Evolutionary conservation across 306 rosid species (phyloP), one percentile per base, ranked within the genome.

Genomic region (Cajanus cajan): DNA sequence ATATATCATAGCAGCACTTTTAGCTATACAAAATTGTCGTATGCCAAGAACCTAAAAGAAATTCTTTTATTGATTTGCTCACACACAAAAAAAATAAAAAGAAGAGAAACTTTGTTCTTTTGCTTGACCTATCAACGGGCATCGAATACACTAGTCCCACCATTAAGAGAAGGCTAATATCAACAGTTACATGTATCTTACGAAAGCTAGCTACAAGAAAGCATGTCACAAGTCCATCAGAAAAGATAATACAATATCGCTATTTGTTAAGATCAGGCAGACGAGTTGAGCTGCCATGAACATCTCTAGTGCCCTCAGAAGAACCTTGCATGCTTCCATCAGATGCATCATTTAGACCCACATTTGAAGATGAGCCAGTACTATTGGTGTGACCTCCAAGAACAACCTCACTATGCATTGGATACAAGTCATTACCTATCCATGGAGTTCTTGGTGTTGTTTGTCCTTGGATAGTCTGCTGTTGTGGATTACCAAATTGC

Each of bases 391-490:
- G 82, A 36, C 89, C 88, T 65, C 90, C 97, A 34, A 79, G 85
- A 34, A 88, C 69, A 45, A 80, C 75, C 52, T 92, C 96, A 2
- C 80, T 15, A 55, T 92, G 96, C 87, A 92, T 80, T 15, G 88
- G 85, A 77, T 90, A 93, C 94, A 90, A 84, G 71, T 96, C 95
- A n/a, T 88, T 94, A 59, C 86, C 90, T 28, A 82, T 66, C 82
- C 90, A 92, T 22, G 82, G 86, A 0, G 96, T 84, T 82, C 98
- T 89, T 85, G 88, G 76, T 45, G 87, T 93, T 92, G 92, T 90
- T 76, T 92, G 97, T 12, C 91, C 92, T 79, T 94, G 97, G 80
- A 94, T 88, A 66, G 92, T 94, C 67, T 87, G 90, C 79, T 90
- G 98, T 59, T 86, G 94, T 0, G 90, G 96, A 66, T 73, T 88